Base-by-base conservation (phyloP, 1,284 basidiomycete genomes). In the Austropuccinia psidii region DNA sequence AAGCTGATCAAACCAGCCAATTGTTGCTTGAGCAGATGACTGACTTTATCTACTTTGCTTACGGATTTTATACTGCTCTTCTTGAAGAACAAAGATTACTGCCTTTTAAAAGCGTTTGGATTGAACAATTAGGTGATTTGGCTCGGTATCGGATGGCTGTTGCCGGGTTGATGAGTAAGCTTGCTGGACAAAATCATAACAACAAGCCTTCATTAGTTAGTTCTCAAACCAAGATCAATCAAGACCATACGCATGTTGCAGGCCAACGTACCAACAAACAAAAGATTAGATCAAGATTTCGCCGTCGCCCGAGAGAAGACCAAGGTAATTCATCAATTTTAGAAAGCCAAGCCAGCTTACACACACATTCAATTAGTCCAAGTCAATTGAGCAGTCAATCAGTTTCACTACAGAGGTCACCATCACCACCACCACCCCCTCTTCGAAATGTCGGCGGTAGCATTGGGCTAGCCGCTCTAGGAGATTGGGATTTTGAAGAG, bases 71-170 rank as follows among this genome's bases (percentile, higher is more conserved):
- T 83, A 89, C 92, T 0, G 87, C 89, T 54, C 85, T 98, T 7
- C 84, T 93, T 68, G 95, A 98, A 79, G 89, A 94, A 78, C 87
- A 87, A 21, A 85, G 83, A 1, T 85, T 97, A 66, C 81, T 81
- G 13, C 81, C 83, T 9, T 94, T 94, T 83, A 87, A 88, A 74
- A 84, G 86, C 0, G 88, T 88, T 1, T 98, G 95, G 93, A 87
- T 98, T 66, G 94, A 99, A 80, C 92, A 93, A 5, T 87, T 98
- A 15, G 95, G 95, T 29, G 94, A 98, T 81, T 85, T 99, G 39
- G 93, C 95, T 0, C 85, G 94, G 33, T 98, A 96, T 80, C 86
- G 91, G 61, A 95, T 98, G 91, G 89, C 90, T 2, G 90, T 96
- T n/a, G 90, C 85, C 9, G 82, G 68, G 21, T 54, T 72, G 35